Conservation (phyloP, 2,329 filamentous ascomycete genomes). For the Bipolaris sorokiniana region DNA sequence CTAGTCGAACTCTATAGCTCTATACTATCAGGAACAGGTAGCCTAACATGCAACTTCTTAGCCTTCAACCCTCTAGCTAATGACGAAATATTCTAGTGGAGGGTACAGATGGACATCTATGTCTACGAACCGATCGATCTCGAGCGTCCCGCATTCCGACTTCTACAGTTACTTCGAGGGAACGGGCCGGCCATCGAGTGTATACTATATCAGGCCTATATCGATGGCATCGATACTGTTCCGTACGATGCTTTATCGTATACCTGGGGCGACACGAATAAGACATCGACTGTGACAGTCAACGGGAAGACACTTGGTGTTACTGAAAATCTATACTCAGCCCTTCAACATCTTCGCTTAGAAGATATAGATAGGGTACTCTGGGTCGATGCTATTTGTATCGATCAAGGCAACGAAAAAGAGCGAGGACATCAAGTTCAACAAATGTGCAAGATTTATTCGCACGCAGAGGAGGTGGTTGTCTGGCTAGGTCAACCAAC, state of each 20-base stretch:
- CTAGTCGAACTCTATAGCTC: too few species aligned
- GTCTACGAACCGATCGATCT: neutral
- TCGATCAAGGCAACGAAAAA: neutral
- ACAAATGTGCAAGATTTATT: slow-evolving; percentile 2
- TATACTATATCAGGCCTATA: neutral
- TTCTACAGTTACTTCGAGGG: neutral
- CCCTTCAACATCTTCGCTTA: neutral
- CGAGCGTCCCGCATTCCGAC: neutral
- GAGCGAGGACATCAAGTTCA: slow-evolving; percentile 3
- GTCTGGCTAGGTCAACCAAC: neutral
- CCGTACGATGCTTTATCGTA: neutral
- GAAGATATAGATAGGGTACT: neutral
- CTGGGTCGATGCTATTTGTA: slow-evolving; percentile 8
- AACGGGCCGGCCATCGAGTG: neutral
- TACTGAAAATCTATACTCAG: neutral
- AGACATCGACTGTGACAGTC: neutral
- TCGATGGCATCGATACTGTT: neutral
- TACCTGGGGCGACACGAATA: neutral
- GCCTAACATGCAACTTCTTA: too few species aligned
- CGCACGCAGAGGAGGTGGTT: neutral
- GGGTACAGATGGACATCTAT: too few species aligned
- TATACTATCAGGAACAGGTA: too few species aligned
- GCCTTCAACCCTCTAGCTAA: too few species aligned
- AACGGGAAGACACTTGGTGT: neutral
- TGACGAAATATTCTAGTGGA: too few species aligned